Conservation (phyloP, 108 stramenopile species). For the Conticribra guillardii region DNA sequence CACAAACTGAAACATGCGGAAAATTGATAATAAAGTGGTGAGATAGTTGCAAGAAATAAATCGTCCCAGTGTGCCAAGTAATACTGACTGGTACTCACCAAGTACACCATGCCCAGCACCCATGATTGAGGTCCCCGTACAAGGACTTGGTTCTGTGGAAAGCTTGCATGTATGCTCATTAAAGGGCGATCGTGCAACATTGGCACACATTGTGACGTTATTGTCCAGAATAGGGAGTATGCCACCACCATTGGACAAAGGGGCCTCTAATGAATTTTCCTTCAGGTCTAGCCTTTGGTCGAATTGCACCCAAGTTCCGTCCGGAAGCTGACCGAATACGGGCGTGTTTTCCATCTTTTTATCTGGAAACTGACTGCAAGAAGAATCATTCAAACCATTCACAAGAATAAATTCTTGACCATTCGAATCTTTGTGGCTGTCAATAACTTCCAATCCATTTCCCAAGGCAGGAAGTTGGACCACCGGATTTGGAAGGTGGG, state of each 20-base stretch:
- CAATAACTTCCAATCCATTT: slow-evolving; percentile 32
- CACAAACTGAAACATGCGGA: slow-evolving; percentile 41
- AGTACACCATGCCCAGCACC: too few species aligned
- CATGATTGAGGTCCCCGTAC: not conserved
- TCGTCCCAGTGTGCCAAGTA: slow-evolving; percentile 11
- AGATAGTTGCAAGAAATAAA: slow-evolving; percentile 3
- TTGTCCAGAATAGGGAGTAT: not conserved
- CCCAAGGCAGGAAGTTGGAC: slow-evolving; percentile 25
- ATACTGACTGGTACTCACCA: slow-evolving; percentile 13
- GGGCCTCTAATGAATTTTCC: slow-evolving; percentile 58
- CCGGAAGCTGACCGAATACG: slow-evolving; percentile 13
- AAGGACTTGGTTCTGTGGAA: not conserved
- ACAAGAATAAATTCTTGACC: slow-evolving; percentile 34
- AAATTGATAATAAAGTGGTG: not conserved
- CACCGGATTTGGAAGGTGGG: slow-evolving; percentile 28
- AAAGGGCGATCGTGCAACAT: not conserved
- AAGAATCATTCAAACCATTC: slow-evolving; percentile 28
- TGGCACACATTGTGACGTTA: not conserved
- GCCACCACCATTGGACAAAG: slow-evolving; percentile 57
- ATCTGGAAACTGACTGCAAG: slow-evolving; percentile 36
- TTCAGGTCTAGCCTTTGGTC: slow-evolving; percentile 44
- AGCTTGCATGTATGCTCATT: not conserved
- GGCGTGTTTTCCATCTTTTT: slow-evolving; percentile 30
- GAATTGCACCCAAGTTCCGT: slow-evolving; percentile 8
- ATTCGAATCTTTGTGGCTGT: slow-evolving; percentile 5